Evolutionary conservation across 805 yeast species (phyloP).

Genomic region (Sugiyamaella americana): DNA sequence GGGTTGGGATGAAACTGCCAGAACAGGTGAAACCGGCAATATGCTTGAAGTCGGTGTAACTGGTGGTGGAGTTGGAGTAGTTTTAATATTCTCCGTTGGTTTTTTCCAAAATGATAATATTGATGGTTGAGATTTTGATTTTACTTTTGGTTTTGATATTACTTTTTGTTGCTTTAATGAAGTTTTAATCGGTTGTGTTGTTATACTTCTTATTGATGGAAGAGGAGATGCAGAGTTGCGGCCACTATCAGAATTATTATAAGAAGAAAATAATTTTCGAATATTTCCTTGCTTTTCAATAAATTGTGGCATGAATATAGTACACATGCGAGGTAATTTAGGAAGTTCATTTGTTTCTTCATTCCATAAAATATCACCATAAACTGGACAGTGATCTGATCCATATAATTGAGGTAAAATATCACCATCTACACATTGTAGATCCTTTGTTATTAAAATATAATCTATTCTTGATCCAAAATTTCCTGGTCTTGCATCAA

Average conservation of each 20-base stretch:
- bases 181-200: not conserved
- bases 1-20: too few species aligned
- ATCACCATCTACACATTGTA: slow-evolving; percentile 41
- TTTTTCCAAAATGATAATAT: not conserved
- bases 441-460: slow-evolving; percentile 45
- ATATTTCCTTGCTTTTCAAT: slow-evolving; percentile 2
- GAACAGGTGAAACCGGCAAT: not conserved
- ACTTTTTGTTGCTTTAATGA: not conserved
- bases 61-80: not conserved
- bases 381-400: slow-evolving; percentile 93
- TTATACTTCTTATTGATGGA: not conserved
- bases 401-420: slow-evolving; percentile 73
- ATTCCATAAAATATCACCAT: slow-evolving; percentile 46
- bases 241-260: not conserved
- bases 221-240: not conserved
- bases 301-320: slow-evolving; percentile 1
- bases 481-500: slow-evolving; percentile 70
- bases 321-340: slow-evolving; percentile 2
- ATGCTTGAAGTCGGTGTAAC: not conserved
- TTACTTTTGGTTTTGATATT: not conserved
- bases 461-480: slow-evolving; percentile 86
- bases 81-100: not conserved
- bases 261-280: not conserved
- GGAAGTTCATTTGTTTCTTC: not conserved
- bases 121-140: not conserved